These are phyloP conservation scores for Fusarium papillatum DNA, from an alignment of 2,329 filamentous ascomycete genomes.

Conservation along the genomic window DNA sequence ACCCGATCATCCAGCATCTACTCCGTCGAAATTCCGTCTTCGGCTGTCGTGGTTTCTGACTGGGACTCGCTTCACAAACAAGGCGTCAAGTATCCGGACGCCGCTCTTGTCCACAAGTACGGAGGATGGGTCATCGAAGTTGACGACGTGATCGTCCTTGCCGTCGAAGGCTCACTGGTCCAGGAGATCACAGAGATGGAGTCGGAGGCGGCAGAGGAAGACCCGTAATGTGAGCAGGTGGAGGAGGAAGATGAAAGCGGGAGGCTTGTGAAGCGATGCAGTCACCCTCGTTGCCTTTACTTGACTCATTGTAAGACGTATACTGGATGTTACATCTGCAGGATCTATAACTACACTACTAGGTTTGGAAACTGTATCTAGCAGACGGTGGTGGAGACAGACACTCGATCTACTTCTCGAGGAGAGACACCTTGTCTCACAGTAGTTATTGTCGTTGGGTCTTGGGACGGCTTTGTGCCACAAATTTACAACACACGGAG, in stretches of 20 bases:
- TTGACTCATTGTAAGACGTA: neutral
- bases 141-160: neutral
- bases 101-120: neutral
- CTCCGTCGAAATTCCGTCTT: neutral
- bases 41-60: neutral
- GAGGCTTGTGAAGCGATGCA: neutral
- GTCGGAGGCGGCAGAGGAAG: neutral
- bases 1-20: neutral
- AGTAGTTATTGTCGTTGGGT: neutral
- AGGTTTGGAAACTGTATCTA: neutral
- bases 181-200: neutral
- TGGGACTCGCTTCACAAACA: neutral
- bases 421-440: neutral
- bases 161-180: neutral
- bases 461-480: neutral
- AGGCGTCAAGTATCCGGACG: neutral
- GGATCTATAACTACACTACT: neutral
- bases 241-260: neutral
- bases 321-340: neutral
- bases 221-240: neutral
- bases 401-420: neutral
- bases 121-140: neutral
- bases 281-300: neutral
- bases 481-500: too few relatives aligned
- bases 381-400: neutral